Base-by-base conservation (phyloP, 2,329 filamentous ascomycete species). In the Xylaria sp. region DNA sequence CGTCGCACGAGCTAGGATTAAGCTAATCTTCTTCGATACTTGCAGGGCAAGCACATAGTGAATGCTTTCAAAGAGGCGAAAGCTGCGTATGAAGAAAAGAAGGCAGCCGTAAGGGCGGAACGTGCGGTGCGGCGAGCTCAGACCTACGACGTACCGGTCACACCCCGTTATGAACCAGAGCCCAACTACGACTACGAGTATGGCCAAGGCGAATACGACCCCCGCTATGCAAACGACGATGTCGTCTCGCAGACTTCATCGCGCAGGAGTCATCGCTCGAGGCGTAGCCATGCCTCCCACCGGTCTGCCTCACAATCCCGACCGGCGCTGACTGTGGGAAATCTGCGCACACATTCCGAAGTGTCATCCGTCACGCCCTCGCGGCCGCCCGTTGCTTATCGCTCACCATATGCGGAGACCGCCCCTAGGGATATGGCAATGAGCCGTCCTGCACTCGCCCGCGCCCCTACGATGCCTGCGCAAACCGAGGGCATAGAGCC, bases 51-150 rank as follows among this genome's bases (percentile, higher is more conserved):
- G 82, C 93, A 97, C 75, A 84, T 98, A 28, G 88, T 97, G 76
- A 91, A 90, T 78, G 91, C 97, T 77, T 97, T 97, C 85, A 97
- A 93, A 79, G 94, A 97, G 78, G 95, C 94, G 71, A 93, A 93
- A 78, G 89, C 90, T 62, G 92, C 93, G 66, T 98, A 98, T 81
- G 87, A 90, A 65, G 93, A 97, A 76, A 93, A 93, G 77, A 97
- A 97, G 80, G 91, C 93, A 7, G 89, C 94, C 73, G 86, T 97
- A 74, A 90, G 89, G 78, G 89, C 90, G 23, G 89, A 93, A 72
- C 82, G 82, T 15, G 77, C 78, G n/a, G 70, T 79, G 52, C 87
- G 89, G 75, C 89, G 90, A 75, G 85, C 90, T 63, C 86, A 90
- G 70, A 90, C 85, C 3, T 86, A 83, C 70, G 82, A 86, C 66